Evolutionary conservation across 2,329 filamentous ascomycete species (phyloP), one percentile per base, ranked within the genome.

Genomic region (Colletotrichum sp.): DNA sequence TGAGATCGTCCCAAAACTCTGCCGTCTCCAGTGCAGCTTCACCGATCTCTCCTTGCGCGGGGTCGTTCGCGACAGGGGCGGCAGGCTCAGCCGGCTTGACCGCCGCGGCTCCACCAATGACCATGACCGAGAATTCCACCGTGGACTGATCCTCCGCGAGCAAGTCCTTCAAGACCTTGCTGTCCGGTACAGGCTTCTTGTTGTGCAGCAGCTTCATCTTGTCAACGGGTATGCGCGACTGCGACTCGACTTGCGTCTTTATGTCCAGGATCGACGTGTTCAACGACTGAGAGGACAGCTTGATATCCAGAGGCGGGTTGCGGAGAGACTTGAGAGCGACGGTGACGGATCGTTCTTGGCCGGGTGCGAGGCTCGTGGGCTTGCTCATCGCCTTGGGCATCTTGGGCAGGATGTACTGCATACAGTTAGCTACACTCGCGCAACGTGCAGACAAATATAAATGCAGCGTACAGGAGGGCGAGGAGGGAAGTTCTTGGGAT

Each of bases 121-220:
- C 90, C 96, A 99, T 99, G 71, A 98, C 90, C 2, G 92, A 92
- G 78, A 99, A 93, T 83, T 98, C 96, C 0, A 96, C 88, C 2
- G 80, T 84, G 79, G 79, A 88, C 32, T 86, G 88, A 60, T 91
- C 91, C 5, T 90, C 88, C 0, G 88, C 89, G 2, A 96, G 79
- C 1, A 98, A 82, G 74, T 98, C 96, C 72, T 91, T 91, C 8
- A 98, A 85, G 1, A 94, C 92, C 87, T 96, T 97, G 79, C 89
- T 92, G 81, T 98, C 95, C 0, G 90, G 83, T 0, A 95, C 91
- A 0, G 96, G 96, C 85, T 98, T 98, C 88, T 97, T 98, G 84
- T 95, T 95, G 82, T 94, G 91, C 77, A 99, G 87, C 12, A 99
- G 86, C 87, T 96, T 96, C 83, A 99, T 92, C 88, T 98, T 98